These are phyloP conservation scores for Acarospora socialis DNA, from an alignment of 2,329 filamentous ascomycete genomes.

Conservation along the genomic window DNA sequence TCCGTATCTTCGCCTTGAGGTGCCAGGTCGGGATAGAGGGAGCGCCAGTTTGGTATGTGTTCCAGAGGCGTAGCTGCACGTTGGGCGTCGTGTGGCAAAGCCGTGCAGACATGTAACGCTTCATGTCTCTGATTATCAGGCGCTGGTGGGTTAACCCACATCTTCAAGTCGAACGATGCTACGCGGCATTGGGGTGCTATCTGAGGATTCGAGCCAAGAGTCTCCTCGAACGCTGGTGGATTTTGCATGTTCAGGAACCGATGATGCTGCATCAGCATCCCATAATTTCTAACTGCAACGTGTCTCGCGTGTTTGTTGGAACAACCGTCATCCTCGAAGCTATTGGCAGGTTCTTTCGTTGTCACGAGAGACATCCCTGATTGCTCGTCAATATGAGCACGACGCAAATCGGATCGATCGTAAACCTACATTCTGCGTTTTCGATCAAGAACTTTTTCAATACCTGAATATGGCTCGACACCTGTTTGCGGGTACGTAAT, in stretches of 20 bases:
- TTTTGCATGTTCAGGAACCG: neutral
- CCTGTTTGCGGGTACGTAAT: conserved; percentile 41
- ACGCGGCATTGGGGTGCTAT: conserved; percentile 20
- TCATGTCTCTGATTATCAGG: conserved; percentile 21
- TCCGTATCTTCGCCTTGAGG: conserved; percentile 23
- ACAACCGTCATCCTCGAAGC: too few species aligned
- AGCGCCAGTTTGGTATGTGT: conserved; percentile 26
- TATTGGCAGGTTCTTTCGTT: too few species aligned
- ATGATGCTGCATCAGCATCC: too few species aligned
- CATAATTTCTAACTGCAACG: too few species aligned
- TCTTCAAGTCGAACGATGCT: conserved; percentile 28
- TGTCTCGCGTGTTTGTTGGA: too few species aligned
- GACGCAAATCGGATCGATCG: too few species aligned
- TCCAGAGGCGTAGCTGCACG: conserved; percentile 26
- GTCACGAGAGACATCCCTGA: too few species aligned
- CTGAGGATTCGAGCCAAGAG: conserved; percentile 22
- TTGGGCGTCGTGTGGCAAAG: conserved; percentile 25
- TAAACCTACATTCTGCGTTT: conserved; percentile 39
- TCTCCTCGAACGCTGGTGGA: conserved; percentile 12
- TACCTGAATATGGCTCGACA: conserved; percentile 51
- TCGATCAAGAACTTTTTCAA: conserved; percentile 41
- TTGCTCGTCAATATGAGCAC: too few species aligned
- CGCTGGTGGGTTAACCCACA: conserved; percentile 30
- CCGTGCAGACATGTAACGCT: conserved; percentile 31
- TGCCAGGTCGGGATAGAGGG: conserved; percentile 27